Percentiles rank a stretch among this genome's conserved stretches.
Evolutionary conservation across 768 basidiomycete species (phyloP).

Genomic region (Termitomyces sp.): DNA sequence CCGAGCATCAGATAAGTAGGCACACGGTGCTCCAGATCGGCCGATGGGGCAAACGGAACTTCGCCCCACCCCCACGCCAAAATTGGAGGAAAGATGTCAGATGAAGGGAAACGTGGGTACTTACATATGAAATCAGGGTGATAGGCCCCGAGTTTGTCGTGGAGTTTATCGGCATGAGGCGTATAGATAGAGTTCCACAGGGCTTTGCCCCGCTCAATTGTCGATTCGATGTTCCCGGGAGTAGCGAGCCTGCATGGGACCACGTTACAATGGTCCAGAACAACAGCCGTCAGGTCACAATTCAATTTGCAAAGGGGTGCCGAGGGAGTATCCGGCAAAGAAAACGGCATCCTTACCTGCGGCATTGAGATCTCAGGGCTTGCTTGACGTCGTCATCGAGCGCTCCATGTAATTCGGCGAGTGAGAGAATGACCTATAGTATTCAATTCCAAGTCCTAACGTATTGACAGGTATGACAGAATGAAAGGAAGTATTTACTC

Average conservation of each 20-base stretch:
- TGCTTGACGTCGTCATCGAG: constrained; percentile 79
- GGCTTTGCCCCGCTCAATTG: constrained; percentile 57
- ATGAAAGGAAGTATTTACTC: constrained; percentile 24
- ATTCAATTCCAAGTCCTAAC: constrained; percentile 11
- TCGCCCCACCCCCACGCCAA: constrained; percentile 16
- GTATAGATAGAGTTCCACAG: constrained; percentile 88
- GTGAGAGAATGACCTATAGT: constrained; percentile 71
- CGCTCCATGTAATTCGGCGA: constrained; percentile 69
- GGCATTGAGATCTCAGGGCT: constrained; percentile 59
- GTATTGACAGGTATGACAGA: constrained; percentile 4
- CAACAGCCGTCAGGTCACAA: constrained; percentile 10
- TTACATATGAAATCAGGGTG: constrained; percentile 93
- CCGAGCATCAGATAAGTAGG: constrained; percentile 24
- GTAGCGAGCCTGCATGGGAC: constrained; percentile 46
- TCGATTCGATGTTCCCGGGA: constrained; percentile 62
- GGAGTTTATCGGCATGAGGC: constrained; percentile 86
- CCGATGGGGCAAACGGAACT: constrained; percentile 14
- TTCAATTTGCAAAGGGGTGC: constrained; percentile 7
- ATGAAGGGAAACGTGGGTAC: constrained; percentile 34
- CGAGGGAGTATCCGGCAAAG: constrained; percentile 10
- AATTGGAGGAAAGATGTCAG: constrained; percentile 27
- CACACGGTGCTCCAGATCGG: constrained; percentile 20
- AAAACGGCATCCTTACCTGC: constrained; percentile 41
- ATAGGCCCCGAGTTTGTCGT: constrained; percentile 79
- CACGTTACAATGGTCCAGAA: constrained; percentile 11